These are phyloP conservation scores for Erucastrum elatum DNA, from an alignment of 345 rosid genomes.

Conservation along the genomic window DNA sequence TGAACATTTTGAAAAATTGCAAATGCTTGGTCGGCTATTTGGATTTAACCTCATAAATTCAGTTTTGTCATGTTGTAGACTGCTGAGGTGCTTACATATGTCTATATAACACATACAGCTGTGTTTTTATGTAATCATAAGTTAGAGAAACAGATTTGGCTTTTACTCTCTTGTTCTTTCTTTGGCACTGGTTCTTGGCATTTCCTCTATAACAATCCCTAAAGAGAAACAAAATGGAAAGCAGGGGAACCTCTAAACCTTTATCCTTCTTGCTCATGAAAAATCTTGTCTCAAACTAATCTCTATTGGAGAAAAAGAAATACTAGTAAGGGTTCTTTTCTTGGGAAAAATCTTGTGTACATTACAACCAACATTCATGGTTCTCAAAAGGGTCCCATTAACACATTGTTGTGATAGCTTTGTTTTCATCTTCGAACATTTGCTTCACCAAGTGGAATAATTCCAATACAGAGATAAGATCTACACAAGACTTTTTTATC, in stretches of 20 bases:
- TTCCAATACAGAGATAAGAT: constrained; percentile 19
- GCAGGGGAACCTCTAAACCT: constrained; percentile 17
- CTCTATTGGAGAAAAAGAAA: neutral
- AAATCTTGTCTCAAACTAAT: constrained; percentile 13
- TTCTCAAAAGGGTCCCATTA: constrained; percentile 39
- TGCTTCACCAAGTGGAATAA: constrained; percentile 1
- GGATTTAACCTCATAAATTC: constrained; percentile 11
- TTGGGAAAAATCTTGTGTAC: constrained; percentile 7
- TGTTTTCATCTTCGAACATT: constrained; percentile 29
- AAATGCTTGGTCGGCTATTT: neutral
- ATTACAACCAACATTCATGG: constrained; percentile 25
- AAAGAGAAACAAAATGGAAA: constrained; percentile 18
- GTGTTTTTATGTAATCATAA: constrained; percentile 31
- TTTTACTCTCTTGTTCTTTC: constrained; percentile 28
- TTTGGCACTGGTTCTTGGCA: constrained; percentile 28
- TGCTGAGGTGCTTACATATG: constrained; percentile 3
- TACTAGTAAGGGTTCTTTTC: neutral
- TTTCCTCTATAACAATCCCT: constrained; percentile 22
- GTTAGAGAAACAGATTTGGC: constrained; percentile 30
- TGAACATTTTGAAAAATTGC: neutral
- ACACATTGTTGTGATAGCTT: constrained; percentile 26
- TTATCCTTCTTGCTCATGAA: constrained; percentile 11
- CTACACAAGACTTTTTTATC: constrained; percentile 25
- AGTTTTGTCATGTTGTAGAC: constrained; percentile 28
- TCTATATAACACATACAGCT: constrained; percentile 4